phyloP scores from a whole-genome alignment of 805 yeast genomes.

The Saccharomycopsis guyanensis region DNA sequence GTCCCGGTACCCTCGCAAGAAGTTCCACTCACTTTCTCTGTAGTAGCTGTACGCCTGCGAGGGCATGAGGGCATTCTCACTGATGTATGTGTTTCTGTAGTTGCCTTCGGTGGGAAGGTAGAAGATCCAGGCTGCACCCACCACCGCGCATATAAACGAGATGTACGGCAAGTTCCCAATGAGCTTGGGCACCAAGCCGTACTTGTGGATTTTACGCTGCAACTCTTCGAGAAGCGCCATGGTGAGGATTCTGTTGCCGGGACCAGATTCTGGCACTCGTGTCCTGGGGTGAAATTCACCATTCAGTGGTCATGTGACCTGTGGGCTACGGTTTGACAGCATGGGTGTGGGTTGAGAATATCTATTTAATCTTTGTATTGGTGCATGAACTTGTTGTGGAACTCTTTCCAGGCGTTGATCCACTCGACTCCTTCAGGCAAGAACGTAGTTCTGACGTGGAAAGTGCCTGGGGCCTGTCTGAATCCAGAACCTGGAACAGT shows the following conservation, averaged over 20 bases:
- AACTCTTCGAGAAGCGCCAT: constrained; percentile 43
- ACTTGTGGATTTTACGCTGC: constrained; percentile 35
- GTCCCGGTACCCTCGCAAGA: constrained; percentile 74
- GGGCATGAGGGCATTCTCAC: constrained; percentile 96
- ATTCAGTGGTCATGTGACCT: too few relatives aligned
- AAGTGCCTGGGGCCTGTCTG: constrained; percentile 85
- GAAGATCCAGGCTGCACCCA: constrained; percentile 52
- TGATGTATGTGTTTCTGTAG: constrained; percentile 73
- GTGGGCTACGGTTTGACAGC: too few relatives aligned
- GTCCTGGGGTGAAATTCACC: not conserved
- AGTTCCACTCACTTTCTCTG: constrained; percentile 91
- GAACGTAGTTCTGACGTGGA: constrained; percentile 93
- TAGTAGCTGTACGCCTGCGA: constrained; percentile 90
- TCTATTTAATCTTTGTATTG: constrained; percentile 32
- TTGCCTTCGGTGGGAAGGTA: constrained; percentile 74
- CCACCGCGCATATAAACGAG: constrained; percentile 34
- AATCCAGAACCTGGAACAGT: constrained; percentile 97
- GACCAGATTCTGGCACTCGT: too few relatives aligned
- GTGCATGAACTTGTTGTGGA: constrained; percentile 67
- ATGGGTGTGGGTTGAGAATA: too few relatives aligned
- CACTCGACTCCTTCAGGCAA: constrained; percentile 92
- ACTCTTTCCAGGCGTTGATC: constrained; percentile 68
- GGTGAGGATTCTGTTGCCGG: too few relatives aligned
- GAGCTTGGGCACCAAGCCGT: constrained; percentile 41
- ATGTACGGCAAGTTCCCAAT: constrained; percentile 36